Conservation (phyloP, 495 filamentous ascomycete genomes). For the Cenococcum geophilum region DNA sequence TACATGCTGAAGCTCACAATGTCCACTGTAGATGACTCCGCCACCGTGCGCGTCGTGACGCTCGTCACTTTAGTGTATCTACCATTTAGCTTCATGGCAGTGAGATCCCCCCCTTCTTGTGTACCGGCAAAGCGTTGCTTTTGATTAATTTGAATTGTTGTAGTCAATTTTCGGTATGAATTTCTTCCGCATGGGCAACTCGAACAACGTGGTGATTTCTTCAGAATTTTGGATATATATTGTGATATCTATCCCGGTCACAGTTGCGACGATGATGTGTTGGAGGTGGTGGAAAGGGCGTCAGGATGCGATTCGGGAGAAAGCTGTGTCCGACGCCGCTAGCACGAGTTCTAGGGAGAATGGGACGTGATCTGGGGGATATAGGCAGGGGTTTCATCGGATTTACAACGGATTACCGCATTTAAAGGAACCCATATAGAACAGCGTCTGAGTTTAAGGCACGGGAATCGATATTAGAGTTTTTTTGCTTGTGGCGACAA, state of each 20-base stretch:
- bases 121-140: background rate
- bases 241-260: background rate
- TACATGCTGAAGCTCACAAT: slow-evolving; percentile 42
- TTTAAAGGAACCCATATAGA: no score
- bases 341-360: background rate
- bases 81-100: slow-evolving; percentile 43
- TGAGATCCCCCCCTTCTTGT: slow-evolving; percentile 30
- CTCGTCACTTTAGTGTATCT: slow-evolving; percentile 43
- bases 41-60: slow-evolving; percentile 41
- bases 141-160: background rate
- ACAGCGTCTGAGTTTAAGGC: no score
- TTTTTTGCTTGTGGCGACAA: background rate
- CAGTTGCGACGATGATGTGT: background rate
- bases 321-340: background rate
- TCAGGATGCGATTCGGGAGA: background rate
- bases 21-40: slow-evolving; percentile 39
- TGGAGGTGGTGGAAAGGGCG: background rate
- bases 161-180: background rate
- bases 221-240: background rate
- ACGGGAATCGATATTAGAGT: no score
- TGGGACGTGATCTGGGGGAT: background rate
- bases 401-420: background rate
- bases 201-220: background rate
- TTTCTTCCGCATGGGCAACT: background rate
- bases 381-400: background rate